A percentile compares a stretch with the other conserved stretches of the same genome.
These are phyloP conservation scores for Amylocystis lapponica DNA, from an alignment of 768 basidiomycete species.

Conservation along the genomic window DNA sequence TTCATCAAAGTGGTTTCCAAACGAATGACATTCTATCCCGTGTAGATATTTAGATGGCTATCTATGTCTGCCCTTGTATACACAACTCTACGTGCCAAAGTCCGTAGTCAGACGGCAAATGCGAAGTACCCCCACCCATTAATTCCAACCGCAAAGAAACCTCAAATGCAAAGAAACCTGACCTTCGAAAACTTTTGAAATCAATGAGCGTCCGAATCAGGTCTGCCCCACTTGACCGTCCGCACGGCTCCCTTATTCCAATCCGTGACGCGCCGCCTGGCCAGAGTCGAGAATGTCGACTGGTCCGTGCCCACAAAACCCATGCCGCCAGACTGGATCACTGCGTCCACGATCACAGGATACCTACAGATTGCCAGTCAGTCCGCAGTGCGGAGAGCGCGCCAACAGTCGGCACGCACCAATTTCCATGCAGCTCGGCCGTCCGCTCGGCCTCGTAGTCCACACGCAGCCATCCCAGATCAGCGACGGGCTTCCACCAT, in stretches of 20 bases:
- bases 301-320: slow-evolving; percentile 69
- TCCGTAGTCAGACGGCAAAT: no score
- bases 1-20: no score
- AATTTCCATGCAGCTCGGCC: slow-evolving; percentile 26
- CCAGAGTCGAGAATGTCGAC: slow-evolving; percentile 66
- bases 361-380: slow-evolving; percentile 39
- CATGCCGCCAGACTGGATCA: slow-evolving; percentile 54
- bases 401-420: slow-evolving; percentile 17
- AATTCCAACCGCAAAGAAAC: no score
- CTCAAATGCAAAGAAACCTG: no score
- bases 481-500: slow-evolving; percentile 30
- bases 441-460: slow-evolving; percentile 25
- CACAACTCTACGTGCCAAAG: no score
- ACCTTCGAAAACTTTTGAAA: no score
- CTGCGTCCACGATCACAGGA: slow-evolving; percentile 62
- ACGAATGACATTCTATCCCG: no score
- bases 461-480: slow-evolving; percentile 27
- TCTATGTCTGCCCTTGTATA: no score
- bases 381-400: background rate
- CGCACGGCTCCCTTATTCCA: slow-evolving; percentile 52
- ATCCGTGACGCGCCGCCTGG: slow-evolving; percentile 52
- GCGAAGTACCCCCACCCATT: no score
- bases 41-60: no score
- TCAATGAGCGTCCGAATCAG: slow-evolving; percentile 48
- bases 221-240: slow-evolving; percentile 51